Evolutionary conservation across 345 rosid genomes (phyloP).

Genomic region (thale cress (Arabidopsis thaliana)): DNA sequence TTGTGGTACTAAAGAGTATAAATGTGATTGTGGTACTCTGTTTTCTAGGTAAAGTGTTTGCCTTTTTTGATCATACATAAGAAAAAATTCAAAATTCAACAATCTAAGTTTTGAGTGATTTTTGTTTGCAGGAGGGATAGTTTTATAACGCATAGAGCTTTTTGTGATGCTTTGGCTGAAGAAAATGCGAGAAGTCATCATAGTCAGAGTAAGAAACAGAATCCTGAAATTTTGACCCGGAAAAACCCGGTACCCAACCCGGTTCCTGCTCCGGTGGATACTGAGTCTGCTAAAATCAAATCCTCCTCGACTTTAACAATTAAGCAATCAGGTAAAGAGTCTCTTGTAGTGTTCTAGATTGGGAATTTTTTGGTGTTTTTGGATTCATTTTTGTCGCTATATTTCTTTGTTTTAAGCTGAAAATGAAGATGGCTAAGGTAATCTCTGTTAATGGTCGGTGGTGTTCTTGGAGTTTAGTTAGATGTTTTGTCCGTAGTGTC

Average conservation of each 20-base stretch:
- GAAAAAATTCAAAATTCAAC: background rate
- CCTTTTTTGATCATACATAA: background rate
- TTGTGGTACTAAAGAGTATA: conserved; percentile 70
- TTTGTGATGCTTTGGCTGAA: conserved; percentile 68
- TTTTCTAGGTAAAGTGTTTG: conserved; percentile 54
- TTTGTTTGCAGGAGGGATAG: conserved; percentile 65
- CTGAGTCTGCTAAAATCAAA: conserved; percentile 27
- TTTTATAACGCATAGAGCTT: conserved; percentile 71
- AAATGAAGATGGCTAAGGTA: background rate
- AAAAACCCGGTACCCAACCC: conserved; percentile 33
- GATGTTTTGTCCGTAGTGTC: conserved; percentile 59
- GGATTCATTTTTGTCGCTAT: background rate
- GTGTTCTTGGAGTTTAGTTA: conserved; percentile 62
- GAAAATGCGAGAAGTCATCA: conserved; percentile 48
- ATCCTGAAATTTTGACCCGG: conserved; percentile 31
- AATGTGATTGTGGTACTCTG: conserved; percentile 69
- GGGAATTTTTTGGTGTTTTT: background rate
- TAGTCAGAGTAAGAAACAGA: conserved; percentile 40
- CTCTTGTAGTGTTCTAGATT: conserved; percentile 1
- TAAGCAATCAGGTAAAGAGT: conserved; percentile 51
- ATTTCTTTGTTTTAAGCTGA: conserved; percentile 2
- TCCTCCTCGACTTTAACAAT: conserved; percentile 24
- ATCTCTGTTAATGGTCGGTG: conserved; percentile 34
- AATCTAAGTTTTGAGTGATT: background rate
- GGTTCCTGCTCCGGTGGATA: conserved; percentile 29